Base-by-base conservation (phyloP, 805 yeast genomes). In the Osmozyma mogii region DNA sequence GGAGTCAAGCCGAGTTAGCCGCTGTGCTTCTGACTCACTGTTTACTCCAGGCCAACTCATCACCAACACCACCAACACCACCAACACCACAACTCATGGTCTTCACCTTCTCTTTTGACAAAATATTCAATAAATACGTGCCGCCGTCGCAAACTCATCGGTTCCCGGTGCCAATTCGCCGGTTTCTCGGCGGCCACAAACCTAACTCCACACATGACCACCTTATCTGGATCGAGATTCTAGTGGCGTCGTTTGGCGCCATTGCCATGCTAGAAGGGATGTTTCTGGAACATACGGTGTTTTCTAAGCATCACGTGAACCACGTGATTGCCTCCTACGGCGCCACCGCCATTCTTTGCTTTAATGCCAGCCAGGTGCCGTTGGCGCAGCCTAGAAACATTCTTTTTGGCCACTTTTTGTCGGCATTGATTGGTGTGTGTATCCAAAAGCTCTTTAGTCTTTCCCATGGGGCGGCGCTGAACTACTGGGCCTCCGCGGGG, bases 371-470 rank as follows among this genome's bases (percentile, higher is more conserved):
- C n/a, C 62, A 49, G 13, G 68, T 70, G 0, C 84, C 84, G 1
- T 51, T 78, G 26, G 72, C 82, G 1, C 84, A 78, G 52, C 84
- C 85, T 0, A 50, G 84, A 27, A 73, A 70, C 44, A 54, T 76
- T 2, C 28, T 77, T 9, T 22, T 70, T 24, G 84, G 84, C 4
- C 78, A 76, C 29, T 63, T 77, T 33, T 10, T 72, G 6, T 50
- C 76, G 8, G 55, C 78, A 0, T 26, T 77, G 9, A 44, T 75
- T 21, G 84, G 84, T 0, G 54, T 75, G 1, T 61, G 75, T 34
- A 50, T 78, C 12, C 59, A 58, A 31, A 77, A 76, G 41, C 51
- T 78, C 28, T 78, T 76, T 43, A 55, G 56, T 49, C 52, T 75
- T 21, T 50, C 65, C 17, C 37, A 46, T 3, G 49, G 41, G 3